Evolutionary conservation across 2,329 filamentous ascomycete species (phyloP).

Genomic region (Emergomyces orientalis): DNA sequence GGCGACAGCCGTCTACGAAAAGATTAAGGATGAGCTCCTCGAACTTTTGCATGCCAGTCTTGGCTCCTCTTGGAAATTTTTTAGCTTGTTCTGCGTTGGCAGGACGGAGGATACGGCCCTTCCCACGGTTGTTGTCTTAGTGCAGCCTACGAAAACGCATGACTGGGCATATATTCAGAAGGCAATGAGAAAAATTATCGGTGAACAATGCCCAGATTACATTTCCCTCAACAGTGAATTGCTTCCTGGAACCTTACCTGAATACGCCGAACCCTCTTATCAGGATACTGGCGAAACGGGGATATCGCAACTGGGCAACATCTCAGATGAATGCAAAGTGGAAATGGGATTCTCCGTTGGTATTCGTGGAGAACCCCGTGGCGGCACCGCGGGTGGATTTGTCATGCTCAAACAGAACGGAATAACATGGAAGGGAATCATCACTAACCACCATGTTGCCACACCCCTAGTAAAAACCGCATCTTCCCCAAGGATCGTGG

Average conservation of each 20-base stretch:
- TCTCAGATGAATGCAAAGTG: slow-evolving; percentile 3
- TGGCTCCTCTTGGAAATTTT: slow-evolving; percentile 2
- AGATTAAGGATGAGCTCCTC: background rate
- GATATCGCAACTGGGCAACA: background rate
- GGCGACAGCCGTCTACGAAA: background rate
- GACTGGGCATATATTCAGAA: slow-evolving; percentile 8
- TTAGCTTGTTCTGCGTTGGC: slow-evolving; percentile 10
- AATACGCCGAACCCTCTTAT: background rate
- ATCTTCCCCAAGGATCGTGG: too few species aligned
- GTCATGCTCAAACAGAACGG: slow-evolving; percentile 10
- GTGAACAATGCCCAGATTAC: background rate
- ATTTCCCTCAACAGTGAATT: slow-evolving; percentile 12
- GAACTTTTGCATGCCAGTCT: background rate
- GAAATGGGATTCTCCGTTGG: slow-evolving; percentile 12
- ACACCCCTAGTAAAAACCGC: background rate
- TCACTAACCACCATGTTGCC: slow-evolving; percentile 14
- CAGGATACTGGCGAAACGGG: background rate
- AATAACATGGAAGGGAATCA: slow-evolving; percentile 9
- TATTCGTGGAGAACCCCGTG: slow-evolving; percentile 8
- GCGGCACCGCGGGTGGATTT: slow-evolving; percentile 15
- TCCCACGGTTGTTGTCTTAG: slow-evolving; percentile 11
- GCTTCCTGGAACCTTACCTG: slow-evolving; percentile 9
- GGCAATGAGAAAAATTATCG: background rate
- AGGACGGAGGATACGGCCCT: background rate
- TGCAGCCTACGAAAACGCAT: slow-evolving; percentile 3